These are phyloP conservation scores for Penicillium robsamsonii DNA, from an alignment of 495 filamentous ascomycete species.

Conservation along the genomic window DNA sequence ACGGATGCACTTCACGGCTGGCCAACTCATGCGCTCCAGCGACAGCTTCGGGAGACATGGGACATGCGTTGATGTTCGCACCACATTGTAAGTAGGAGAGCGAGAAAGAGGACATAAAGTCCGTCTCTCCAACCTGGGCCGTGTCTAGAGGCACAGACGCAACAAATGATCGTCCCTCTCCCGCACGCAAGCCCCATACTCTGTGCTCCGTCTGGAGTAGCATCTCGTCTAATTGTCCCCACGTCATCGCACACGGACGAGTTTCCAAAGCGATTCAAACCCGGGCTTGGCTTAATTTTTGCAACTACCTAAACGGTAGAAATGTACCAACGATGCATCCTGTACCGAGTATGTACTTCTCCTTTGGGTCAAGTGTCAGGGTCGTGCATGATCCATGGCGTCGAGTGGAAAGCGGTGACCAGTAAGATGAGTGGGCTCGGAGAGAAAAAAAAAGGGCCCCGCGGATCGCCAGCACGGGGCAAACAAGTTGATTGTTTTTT, in stretches of 20 bases:
- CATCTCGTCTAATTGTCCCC: background rate
- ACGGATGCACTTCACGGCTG: conserved; percentile 24
- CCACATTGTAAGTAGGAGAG: background rate
- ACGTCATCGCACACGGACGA: background rate
- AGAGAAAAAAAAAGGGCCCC: conserved; percentile 1
- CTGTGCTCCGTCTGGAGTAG: background rate
- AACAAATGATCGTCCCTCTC: conserved; percentile 2
- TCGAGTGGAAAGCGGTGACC: background rate
- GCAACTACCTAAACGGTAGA: background rate
- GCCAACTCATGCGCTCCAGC: conserved; percentile 26
- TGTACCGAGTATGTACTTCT: background rate
- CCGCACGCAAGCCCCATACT: background rate
- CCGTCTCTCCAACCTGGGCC: background rate
- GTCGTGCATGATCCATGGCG: conserved; percentile 3
- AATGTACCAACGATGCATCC: background rate
- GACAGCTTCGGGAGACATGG: conserved; percentile 27
- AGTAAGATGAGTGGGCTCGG: background rate
- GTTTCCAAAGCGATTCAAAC: background rate
- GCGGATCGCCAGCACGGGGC: conserved; percentile 9
- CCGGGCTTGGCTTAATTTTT: background rate
- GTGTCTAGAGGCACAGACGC: background rate
- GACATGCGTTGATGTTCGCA: conserved; percentile 16
- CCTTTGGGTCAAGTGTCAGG: conserved; percentile 6
- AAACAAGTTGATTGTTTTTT: background rate
- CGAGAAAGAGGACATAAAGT: background rate